phyloP scores from a whole-genome alignment of 2,329 filamentous ascomycete genomes.

The Phoma sp. region DNA sequence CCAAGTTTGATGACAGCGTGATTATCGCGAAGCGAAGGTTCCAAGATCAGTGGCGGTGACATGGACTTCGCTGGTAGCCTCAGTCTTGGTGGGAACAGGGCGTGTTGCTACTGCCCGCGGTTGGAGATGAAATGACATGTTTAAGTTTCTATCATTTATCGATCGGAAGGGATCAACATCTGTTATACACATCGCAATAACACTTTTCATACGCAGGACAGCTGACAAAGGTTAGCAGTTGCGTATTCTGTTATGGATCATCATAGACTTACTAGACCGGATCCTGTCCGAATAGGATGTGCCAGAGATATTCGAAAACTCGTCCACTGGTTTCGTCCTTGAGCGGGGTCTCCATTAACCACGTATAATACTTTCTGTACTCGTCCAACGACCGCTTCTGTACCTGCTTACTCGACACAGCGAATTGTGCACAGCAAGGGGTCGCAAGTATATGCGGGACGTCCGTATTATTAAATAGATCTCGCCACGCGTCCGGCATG shows the following conservation, averaged over 20 bases:
- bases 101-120: no score
- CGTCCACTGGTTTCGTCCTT: conserved; percentile 32
- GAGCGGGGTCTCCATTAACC: conserved; percentile 33
- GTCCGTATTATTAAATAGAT: conserved; percentile 47
- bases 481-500: conserved; percentile 49
- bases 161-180: background rate
- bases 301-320: conserved; percentile 38
- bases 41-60: conserved; percentile 13
- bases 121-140: no score
- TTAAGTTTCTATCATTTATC: no score
- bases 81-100: no score
- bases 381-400: conserved; percentile 32
- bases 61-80: no score
- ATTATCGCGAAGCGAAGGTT: conserved; percentile 9
- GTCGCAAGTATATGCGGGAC: conserved; percentile 53
- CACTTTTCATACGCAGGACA: conserved; percentile 27
- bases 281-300: conserved; percentile 33
- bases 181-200: conserved; percentile 32
- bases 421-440: conserved; percentile 52
- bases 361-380: conserved; percentile 37
- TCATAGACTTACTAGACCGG: conserved; percentile 27
- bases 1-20: conserved; percentile 6
- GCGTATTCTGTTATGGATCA: background rate
- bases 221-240: conserved; percentile 16
- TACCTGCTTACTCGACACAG: conserved; percentile 41